phyloP scores from a whole-genome alignment of 1,284 basidiomycete species.

The Erythrobasidium hasegawianum region DNA sequence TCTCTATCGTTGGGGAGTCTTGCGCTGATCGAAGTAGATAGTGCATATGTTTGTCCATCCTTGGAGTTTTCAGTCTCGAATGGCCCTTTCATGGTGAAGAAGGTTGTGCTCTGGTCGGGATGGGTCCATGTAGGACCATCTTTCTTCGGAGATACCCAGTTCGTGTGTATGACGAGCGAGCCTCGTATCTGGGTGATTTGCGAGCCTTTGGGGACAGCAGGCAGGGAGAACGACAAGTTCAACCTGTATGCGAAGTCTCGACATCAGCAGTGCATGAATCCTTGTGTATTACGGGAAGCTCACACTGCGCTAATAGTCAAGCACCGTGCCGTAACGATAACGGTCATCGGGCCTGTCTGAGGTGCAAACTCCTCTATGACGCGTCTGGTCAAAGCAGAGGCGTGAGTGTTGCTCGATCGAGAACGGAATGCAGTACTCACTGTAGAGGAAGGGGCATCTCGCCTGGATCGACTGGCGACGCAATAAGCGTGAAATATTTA shows the following conservation, averaged over 20 bases:
- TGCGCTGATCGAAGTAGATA: slow-evolving; percentile 9
- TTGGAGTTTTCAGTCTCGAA: neutral
- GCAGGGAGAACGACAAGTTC: slow-evolving; percentile 16
- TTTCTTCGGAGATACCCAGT: neutral
- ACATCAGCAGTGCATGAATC: no score
- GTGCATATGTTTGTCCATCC: neutral
- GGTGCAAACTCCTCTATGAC: slow-evolving; percentile 23
- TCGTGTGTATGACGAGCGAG: slow-evolving; percentile 2
- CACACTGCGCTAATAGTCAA: slow-evolving; percentile 16
- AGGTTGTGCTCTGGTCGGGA: slow-evolving; percentile 3
- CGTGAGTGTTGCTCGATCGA: no score
- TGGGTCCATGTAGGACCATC: slow-evolving; percentile 9
- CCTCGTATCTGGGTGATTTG: slow-evolving; percentile 13
- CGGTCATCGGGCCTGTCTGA: slow-evolving; percentile 15
- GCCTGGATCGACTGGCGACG: slow-evolving; percentile 18
- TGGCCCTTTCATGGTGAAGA: neutral
- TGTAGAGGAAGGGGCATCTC: slow-evolving; percentile 23
- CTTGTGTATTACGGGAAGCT: no score
- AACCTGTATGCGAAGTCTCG: no score
- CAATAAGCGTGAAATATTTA: slow-evolving; percentile 8
- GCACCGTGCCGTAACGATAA: slow-evolving; percentile 10
- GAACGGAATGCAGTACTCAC: neutral
- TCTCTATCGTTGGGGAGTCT: slow-evolving; percentile 23
- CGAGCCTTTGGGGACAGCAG: slow-evolving; percentile 3
- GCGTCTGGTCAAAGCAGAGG: neutral